Conservation (phyloP, 225 moss, liverwort and hornwort genomes). For the Pleurozium schreberi region DNA sequence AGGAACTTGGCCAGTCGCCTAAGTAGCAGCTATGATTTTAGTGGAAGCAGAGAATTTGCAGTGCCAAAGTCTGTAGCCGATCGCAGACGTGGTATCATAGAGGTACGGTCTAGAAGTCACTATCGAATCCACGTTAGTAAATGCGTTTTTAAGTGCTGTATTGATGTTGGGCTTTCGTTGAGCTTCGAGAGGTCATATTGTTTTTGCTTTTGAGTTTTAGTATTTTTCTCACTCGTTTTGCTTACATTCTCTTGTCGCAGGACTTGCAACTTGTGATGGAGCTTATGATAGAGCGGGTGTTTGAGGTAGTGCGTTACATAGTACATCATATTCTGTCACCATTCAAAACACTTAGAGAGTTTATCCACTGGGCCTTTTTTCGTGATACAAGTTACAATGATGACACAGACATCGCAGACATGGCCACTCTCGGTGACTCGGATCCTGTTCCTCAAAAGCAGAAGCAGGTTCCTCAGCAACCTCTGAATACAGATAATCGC, state of each 20-base stretch:
- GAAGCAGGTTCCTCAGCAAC: conserved; percentile 29
- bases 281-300: conserved; percentile 67
- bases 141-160: neutral
- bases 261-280: conserved; percentile 85
- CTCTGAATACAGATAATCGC: conserved; percentile 79
- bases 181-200: neutral
- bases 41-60: conserved; percentile 52
- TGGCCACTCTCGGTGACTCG: conserved; percentile 59
- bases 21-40: conserved; percentile 56
- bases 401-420: conserved; percentile 15
- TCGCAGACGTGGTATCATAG: conserved; percentile 78
- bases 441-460: conserved; percentile 42
- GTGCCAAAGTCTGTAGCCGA: conserved; percentile 56
- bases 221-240: neutral
- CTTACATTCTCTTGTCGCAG: conserved; percentile 18
- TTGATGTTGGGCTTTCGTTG: neutral
- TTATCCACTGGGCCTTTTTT: conserved; percentile 53
- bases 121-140: neutral
- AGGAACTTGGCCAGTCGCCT: conserved; percentile 40
- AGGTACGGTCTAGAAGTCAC: conserved; percentile 28
- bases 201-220: neutral
- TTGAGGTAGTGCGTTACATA: conserved; percentile 55
- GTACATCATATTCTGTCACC: conserved; percentile 66
- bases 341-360: conserved; percentile 49
- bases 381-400: conserved; percentile 10